Conservation (phyloP, 345 rosid genomes). For the Euphorbia pulcherrima region DNA sequence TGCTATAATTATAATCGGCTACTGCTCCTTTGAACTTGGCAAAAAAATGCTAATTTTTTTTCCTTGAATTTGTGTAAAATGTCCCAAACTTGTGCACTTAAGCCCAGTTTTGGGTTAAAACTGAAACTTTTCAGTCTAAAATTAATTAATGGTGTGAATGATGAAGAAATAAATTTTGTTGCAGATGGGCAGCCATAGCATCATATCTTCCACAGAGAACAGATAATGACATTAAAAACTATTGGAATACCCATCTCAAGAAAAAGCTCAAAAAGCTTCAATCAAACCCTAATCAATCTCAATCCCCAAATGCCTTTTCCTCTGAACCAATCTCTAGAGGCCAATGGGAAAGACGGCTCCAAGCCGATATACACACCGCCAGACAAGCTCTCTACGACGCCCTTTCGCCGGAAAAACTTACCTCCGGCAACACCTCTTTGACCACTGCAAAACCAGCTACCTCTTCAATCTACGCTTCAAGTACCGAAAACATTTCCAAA, state of each 20-base stretch:
- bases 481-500: slow-evolving; percentile 64
- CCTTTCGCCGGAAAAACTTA: slow-evolving; percentile 55
- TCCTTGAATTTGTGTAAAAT: too few relatives aligned
- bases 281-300: slow-evolving; percentile 31
- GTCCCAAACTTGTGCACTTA: too few relatives aligned
- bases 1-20: too few relatives aligned
- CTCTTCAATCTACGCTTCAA: slow-evolving; percentile 47
- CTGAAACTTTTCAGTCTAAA: too few relatives aligned
- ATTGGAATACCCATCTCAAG: slow-evolving; percentile 89
- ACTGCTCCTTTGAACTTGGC: too few relatives aligned
- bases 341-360: slow-evolving; percentile 84
- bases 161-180: slow-evolving; percentile 13
- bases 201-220: slow-evolving; percentile 95
- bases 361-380: slow-evolving; percentile 82
- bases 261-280: slow-evolving; percentile 68
- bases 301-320: slow-evolving; percentile 31
- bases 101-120: too few relatives aligned
- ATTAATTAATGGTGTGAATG: too few relatives aligned
- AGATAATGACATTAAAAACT: slow-evolving; percentile 89
- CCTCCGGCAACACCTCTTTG: slow-evolving; percentile 14
- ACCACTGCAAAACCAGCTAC: slow-evolving; percentile 20
- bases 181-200: slow-evolving; percentile 99
- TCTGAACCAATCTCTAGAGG: slow-evolving; percentile 47
- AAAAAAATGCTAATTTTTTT: too few relatives aligned
- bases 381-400: slow-evolving; percentile 75